Evolutionary conservation across 345 rosid species (phyloP), one percentile per base, ranked within the genome.

Genomic region (Camelina laxa): DNA sequence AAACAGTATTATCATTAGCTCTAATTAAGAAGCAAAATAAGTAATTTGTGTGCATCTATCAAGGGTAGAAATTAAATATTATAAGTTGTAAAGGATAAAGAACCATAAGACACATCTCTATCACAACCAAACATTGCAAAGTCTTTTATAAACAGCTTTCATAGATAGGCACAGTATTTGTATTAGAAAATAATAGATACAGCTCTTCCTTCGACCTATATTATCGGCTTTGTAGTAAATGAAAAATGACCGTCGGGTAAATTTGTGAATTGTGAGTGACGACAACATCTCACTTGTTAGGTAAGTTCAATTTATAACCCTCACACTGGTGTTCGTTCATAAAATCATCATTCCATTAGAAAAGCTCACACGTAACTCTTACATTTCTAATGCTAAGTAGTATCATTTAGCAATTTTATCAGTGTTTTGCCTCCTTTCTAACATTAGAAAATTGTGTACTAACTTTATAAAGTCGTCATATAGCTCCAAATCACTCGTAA

Each of bases 171-270:
- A 30, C 13, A 66, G 2, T 50, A 11, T 50, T 50, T 35, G 30
- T 65, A 19, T 2, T 4, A 47, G 13, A 2, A 31, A 50, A 5
- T 47, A 54, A 38, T 24, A 54, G 61, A 39, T n/a, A 38, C 45
- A 19, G 70, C 35, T 49, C 33, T 66, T 35, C 70, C 20, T 66
- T 66, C 35, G 70, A 68, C 61, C 24, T 24, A 54, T 39, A 6
- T 33, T 24, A 55, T 55, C 16, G 19, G 17, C 54, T 42, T 27
- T 17, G 54, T 16, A 16, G 64, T 69, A 56, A 27, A 68, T 67
- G 24, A 16, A 38, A 4, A 38, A 22, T 15, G 15, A 38, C 60
- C 11, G 6, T 53, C 22, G 2, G 21, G 20, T 15, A 17, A 27
- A 41, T 41, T 49, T 55, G 17, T 13, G 7, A 41, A 36, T 36